Evolutionary conservation across 805 yeast species (phyloP).

Genomic region (Yueomyces sinensis): DNA sequence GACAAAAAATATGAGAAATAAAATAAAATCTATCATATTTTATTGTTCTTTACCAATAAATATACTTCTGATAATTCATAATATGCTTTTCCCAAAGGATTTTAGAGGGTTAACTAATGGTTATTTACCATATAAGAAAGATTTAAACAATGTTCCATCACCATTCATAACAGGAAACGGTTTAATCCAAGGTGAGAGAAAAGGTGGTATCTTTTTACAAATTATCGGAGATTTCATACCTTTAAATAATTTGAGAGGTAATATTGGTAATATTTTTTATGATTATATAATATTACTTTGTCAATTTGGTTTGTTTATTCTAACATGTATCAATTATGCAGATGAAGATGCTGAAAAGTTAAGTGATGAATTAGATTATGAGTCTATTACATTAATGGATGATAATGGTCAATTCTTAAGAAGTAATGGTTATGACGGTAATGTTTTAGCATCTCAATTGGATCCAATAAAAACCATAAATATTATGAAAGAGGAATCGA

Average conservation of each 20-base stretch:
- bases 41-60: conserved; percentile 17
- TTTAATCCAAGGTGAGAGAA: conserved; percentile 22
- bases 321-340: conserved; percentile 18
- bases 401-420: conserved; percentile 5
- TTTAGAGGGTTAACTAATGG: conserved; percentile 23
- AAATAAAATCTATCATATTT: conserved; percentile 13
- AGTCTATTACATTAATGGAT: background rate
- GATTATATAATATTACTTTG: conserved; percentile 18
- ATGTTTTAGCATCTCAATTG: conserved; percentile 24
- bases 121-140: conserved; percentile 9
- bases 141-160: conserved; percentile 21
- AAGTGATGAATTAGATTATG: conserved; percentile 2
- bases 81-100: conserved; percentile 22
- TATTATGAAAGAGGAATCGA: no score
- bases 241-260: conserved; percentile 22
- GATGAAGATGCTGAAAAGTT: conserved; percentile 8
- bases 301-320: conserved; percentile 12
- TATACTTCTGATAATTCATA: conserved; percentile 7
- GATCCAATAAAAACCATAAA: conserved; percentile 21
- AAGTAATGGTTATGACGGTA: conserved; percentile 36
- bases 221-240: conserved; percentile 35
- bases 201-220: conserved; percentile 28
- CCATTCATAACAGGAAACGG: conserved; percentile 16
- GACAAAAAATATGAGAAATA: conserved; percentile 6
- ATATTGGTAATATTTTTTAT: conserved; percentile 16